Evolutionary conservation across 352 stramenopile species (phyloP).

Genomic region (Globisporangium viniferum): DNA sequence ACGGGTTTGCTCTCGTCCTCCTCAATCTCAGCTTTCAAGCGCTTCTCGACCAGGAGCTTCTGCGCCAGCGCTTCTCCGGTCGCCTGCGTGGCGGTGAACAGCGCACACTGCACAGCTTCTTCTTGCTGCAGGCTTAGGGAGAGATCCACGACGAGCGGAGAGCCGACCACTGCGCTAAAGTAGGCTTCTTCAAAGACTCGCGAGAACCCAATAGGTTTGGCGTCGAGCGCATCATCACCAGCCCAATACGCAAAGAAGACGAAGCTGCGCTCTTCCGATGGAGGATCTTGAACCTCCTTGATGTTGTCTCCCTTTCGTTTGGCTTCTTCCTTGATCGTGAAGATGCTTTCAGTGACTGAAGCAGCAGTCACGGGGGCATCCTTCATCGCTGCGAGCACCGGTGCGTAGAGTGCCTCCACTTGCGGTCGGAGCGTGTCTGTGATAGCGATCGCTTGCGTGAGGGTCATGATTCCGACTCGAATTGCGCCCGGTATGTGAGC

Average conservation of each 20-base stretch:
- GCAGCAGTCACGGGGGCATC: not conserved
- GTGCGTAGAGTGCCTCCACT: conserved; percentile 3
- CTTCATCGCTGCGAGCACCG: not conserved
- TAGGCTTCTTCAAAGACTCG: not conserved
- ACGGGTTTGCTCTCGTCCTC: not conserved
- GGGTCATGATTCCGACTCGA: not conserved
- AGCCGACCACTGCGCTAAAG: not conserved
- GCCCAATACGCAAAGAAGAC: not conserved
- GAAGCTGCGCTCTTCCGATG: not conserved
- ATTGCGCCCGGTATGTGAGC: not conserved
- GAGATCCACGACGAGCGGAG: not conserved
- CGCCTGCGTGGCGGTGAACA: not conserved
- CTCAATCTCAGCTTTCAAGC: not conserved
- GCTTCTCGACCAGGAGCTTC: not conserved
- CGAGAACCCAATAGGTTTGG: not conserved
- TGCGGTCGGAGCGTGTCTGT: not conserved
- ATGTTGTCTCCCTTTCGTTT: not conserved
- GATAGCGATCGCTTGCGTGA: not conserved
- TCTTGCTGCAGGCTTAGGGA: not conserved
- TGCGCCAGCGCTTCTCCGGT: not conserved
- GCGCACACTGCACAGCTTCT: not conserved
- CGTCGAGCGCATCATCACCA: not conserved
- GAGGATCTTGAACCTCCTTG: not conserved
- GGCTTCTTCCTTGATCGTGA: not conserved
- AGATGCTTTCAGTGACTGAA: too few relatives aligned